Evolutionary conservation across 345 rosid genomes (phyloP), one percentile per base, ranked within the genome.

Genomic region (Eucalyptus grandis): DNA sequence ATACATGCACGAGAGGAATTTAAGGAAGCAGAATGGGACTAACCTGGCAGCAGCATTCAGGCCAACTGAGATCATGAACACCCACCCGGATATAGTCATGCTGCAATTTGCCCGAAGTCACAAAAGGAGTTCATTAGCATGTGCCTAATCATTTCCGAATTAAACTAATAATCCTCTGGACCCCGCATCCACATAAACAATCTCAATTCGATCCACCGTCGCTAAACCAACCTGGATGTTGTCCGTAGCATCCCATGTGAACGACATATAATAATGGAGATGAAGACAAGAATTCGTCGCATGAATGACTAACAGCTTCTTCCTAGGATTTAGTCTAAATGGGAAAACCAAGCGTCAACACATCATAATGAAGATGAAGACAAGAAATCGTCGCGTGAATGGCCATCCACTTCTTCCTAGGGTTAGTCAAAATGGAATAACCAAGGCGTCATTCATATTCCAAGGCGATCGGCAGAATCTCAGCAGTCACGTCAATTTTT

Each of bases 21-120:
- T 34, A 40, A 34, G 56, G 62, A 49, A 49, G 81, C 15, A 81
- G 53, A 2, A 82, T 51, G 53, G 43, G 22, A 88, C 87, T 43
- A n/a, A 95, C 96, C 97, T 95, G 81, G 95, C 95, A 2, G 98
- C 97, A 50, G 97, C 96, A 65, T 96, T 95, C 90, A 95, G 94
- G 9, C 97, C 96, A 21, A 95, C 97, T 2, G 95, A 93, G 90
- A 96, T 94, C 97, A 95, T 96, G 90, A 95, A 94, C 60, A 95
- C 94, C 94, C 94, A 94, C 51, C 97, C 97, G 44, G 93, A 86
- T 49, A 95, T 87, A 21, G 96, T 93, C 96, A 94, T 94, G 93
- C 97, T 95, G 95, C 90, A 89, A 85, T 80, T 46, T 86, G 27
- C 44, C 46, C 7, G 30, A 80, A 44, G 69, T 87, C 67, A 88